These are phyloP conservation scores for Schoenoplectus tabernaemontani DNA, from an alignment of 202 grass and related monocot genomes.

Conservation along the genomic window DNA sequence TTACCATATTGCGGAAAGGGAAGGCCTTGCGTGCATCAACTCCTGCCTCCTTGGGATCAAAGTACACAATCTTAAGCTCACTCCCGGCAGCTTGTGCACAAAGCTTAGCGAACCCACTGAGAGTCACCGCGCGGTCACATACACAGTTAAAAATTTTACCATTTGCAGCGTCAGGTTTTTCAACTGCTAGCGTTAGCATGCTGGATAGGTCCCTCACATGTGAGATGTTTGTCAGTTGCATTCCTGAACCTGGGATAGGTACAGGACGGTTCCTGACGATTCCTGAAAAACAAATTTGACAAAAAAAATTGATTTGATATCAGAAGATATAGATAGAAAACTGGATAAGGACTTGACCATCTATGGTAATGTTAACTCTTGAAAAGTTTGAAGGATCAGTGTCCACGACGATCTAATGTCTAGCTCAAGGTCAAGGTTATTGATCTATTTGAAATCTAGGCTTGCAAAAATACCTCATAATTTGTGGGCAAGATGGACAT, in stretches of 20 bases:
- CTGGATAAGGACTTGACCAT: neutral
- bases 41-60: constrained; percentile 56
- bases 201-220: constrained; percentile 69
- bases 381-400: neutral
- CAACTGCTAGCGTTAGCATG: no score
- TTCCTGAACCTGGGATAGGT: constrained; percentile 80
- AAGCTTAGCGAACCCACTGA: constrained; percentile 54
- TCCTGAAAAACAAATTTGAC: constrained; percentile 34
- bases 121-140: constrained; percentile 65
- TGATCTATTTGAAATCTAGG: no score
- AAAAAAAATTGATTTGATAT: neutral
- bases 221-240: constrained; percentile 80
- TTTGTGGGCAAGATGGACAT: neutral
- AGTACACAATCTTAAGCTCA: constrained; percentile 45
- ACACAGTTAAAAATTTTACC: constrained; percentile 77
- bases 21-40: constrained; percentile 81
- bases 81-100: constrained; percentile 54
- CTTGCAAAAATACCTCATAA: neutral
- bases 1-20: constrained; percentile 92
- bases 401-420: neutral
- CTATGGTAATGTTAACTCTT: neutral
- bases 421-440: no score
- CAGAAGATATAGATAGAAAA: neutral
- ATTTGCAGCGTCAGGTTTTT: constrained; percentile 31
- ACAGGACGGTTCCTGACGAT: constrained; percentile 62